These are phyloP conservation scores for Desmodesmus armatus DNA, from an alignment of 139 green algal genomes.

Conservation along the genomic window DNA sequence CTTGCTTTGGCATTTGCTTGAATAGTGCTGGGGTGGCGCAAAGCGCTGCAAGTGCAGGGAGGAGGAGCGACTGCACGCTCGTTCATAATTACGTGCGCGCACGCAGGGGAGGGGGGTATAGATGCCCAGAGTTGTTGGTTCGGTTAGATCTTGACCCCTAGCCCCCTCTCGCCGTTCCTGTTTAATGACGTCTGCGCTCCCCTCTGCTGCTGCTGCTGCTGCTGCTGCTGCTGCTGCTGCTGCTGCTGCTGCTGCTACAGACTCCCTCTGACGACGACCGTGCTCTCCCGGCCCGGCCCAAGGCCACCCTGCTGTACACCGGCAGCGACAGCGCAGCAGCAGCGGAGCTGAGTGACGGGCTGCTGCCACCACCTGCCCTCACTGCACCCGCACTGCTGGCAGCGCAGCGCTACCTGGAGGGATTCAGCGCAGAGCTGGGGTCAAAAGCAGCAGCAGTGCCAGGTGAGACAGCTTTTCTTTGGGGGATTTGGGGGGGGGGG, in stretches of 20 bases:
- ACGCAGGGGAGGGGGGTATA: too few species aligned
- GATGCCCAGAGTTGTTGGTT: too few species aligned
- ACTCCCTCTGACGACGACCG: conserved; percentile 37
- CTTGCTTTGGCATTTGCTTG: too few species aligned
- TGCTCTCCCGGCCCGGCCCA: conserved; percentile 45
- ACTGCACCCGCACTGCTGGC: not conserved
- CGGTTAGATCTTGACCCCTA: too few species aligned
- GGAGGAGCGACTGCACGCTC: too few species aligned
- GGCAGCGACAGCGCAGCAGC: conserved; percentile 33
- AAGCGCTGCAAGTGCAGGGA: too few species aligned
- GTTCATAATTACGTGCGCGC: too few species aligned
- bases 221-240: not conserved
- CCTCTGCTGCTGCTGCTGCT: not conserved
- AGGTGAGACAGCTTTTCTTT: too few species aligned
- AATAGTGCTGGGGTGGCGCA: too few species aligned
- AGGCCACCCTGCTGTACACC: conserved; percentile 51
- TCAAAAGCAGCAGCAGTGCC: not conserved
- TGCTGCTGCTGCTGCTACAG: conserved; percentile 39
- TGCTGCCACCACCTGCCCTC: conserved; percentile 31
- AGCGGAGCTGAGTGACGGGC: not conserved
- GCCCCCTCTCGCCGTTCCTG: too few species aligned
- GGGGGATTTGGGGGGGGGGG: too few species aligned
- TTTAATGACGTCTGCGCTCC: too few species aligned
- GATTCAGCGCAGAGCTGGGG: not conserved
- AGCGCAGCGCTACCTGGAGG: conserved; percentile 14